phyloP scores from a whole-genome alignment of 495 filamentous ascomycete genomes.

The Usnea hakonensis region DNA sequence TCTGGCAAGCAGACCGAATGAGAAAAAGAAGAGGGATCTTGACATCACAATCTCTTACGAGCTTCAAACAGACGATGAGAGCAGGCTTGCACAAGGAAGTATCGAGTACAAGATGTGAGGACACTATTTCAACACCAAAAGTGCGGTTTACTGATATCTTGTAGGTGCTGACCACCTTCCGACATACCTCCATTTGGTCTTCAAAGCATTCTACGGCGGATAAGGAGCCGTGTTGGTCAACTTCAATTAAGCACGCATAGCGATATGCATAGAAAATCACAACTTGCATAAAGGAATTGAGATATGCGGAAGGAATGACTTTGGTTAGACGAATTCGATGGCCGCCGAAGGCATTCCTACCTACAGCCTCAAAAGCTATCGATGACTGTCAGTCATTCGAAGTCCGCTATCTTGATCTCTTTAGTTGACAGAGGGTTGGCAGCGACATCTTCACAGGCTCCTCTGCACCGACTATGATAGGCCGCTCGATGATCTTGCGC shows the following conservation, averaged over 20 bases:
- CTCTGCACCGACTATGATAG: neutral
- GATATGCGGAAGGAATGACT: neutral
- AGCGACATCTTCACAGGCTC: neutral
- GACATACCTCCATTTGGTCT: neutral
- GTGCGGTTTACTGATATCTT: slow-evolving; percentile 26
- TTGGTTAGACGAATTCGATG: neutral
- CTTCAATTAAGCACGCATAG: slow-evolving; percentile 10
- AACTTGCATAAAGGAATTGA: neutral
- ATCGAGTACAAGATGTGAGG: slow-evolving; percentile 86
- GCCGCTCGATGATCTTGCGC: neutral
- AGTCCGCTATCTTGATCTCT: neutral
- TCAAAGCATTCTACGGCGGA: neutral
- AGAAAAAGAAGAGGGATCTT: slow-evolving; percentile 87
- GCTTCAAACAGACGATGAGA: slow-evolving; percentile 65
- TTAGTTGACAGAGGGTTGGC: slow-evolving; percentile 1
- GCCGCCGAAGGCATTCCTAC: neutral
- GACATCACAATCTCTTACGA: slow-evolving; percentile 84
- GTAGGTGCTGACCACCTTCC: slow-evolving; percentile 36
- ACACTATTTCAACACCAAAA: neutral
- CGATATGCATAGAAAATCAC: slow-evolving; percentile 3
- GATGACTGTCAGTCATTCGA: slow-evolving; percentile 6
- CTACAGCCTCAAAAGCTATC: neutral
- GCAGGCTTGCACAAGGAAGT: slow-evolving; percentile 56
- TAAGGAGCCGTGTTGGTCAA: neutral
- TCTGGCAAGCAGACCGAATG: slow-evolving; percentile 78